These are phyloP conservation scores for Solanum piurae DNA, from an alignment of 257 asterid species.

Conservation along the genomic window DNA sequence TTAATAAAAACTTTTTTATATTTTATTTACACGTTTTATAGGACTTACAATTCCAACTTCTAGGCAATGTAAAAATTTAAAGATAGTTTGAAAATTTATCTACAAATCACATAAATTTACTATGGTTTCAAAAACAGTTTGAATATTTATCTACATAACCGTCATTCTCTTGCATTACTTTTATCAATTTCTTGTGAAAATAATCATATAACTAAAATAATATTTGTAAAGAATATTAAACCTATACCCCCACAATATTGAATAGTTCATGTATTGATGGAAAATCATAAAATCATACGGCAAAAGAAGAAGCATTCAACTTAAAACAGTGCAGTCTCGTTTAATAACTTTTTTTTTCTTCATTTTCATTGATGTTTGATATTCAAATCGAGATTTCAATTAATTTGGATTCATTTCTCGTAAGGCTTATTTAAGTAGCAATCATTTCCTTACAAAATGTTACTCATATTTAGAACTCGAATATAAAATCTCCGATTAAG, in stretches of 20 bases:
- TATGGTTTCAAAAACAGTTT: too few relatives aligned
- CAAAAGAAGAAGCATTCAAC: not conserved
- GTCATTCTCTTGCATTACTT: not conserved
- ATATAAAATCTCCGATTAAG: fast-evolving
- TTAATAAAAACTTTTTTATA: not conserved
- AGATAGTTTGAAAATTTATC: not conserved
- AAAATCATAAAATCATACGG: not conserved
- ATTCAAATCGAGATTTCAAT: not conserved
- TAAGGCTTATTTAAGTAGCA: not conserved
- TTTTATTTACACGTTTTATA: not conserved
- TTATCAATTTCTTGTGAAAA: not conserved
- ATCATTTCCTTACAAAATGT: fast-evolving
- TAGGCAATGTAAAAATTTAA: too few relatives aligned
- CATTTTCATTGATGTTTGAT: not conserved
- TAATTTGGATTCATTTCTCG: fast-evolving
- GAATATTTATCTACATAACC: too few relatives aligned
- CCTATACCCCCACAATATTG: not conserved
- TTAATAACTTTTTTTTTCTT: not conserved
- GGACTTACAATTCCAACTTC: not conserved
- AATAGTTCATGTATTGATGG: not conserved
- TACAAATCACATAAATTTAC: not conserved
- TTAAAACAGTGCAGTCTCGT: not conserved
- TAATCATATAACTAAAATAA: not conserved
- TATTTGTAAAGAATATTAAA: not conserved
- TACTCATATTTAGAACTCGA: fast-evolving